Evolutionary conservation across 345 rosid genomes (phyloP).

Genomic region (Syzygium aromaticum): DNA sequence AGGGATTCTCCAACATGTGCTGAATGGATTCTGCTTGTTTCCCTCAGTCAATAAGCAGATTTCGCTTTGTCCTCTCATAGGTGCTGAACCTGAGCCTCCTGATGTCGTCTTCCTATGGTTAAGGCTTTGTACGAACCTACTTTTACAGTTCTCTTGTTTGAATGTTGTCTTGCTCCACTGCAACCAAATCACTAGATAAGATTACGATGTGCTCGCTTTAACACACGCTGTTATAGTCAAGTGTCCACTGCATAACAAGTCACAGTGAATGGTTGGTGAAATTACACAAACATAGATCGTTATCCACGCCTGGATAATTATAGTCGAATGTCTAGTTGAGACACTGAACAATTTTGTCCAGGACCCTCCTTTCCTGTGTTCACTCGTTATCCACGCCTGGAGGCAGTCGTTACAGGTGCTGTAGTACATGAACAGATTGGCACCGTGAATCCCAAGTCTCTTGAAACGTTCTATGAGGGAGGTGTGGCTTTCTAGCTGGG

Average conservation of each 20-base stretch:
- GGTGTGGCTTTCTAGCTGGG: no score
- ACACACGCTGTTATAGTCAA: neutral
- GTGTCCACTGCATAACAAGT: neutral
- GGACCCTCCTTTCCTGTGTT: neutral
- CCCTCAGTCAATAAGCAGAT: neutral
- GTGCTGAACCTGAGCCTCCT: neutral
- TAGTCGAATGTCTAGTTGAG: neutral
- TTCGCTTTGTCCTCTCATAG: neutral
- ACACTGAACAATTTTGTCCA: conserved; percentile 1
- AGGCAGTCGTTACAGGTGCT: neutral
- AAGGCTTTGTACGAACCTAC: neutral
- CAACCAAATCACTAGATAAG: neutral
- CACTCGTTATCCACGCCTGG: conserved; percentile 1
- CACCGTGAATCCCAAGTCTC: neutral
- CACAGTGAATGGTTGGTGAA: neutral
- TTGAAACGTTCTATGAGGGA: neutral
- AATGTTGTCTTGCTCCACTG: neutral
- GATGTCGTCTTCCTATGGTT: neutral
- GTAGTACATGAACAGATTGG: neutral
- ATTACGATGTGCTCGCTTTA: no score
- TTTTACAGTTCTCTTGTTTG: neutral
- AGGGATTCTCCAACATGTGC: neutral
- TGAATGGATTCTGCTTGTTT: neutral
- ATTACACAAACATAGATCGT: no score
- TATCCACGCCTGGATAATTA: no score